Percentiles rank a stretch among this genome's conserved stretches.
Evolutionary conservation across 179 eudicot species (phyloP).

Genomic region (Pouteria campechiana): DNA sequence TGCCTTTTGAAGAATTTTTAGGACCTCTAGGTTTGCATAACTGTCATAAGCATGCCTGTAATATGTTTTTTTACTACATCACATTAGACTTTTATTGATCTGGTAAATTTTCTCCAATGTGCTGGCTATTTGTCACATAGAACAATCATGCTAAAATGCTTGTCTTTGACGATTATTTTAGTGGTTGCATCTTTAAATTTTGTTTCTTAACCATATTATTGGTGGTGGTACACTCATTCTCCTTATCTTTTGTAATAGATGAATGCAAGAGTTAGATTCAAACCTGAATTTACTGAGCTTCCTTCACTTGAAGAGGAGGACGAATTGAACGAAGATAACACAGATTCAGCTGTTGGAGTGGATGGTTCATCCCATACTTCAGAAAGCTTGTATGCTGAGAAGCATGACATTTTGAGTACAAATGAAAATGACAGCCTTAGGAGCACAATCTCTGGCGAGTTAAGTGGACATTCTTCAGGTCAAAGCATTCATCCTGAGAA

Average conservation of each 20-base stretch:
- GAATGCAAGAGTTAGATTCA: constrained; percentile 39
- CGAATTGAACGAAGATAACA: constrained; percentile 46
- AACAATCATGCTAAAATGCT: too few relatives aligned
- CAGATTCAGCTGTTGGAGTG: constrained; percentile 48
- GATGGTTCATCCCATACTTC: constrained; percentile 78
- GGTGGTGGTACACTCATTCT: neutral
- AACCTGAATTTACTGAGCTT: constrained; percentile 50
- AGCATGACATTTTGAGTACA: constrained; percentile 45
- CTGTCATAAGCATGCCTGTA: too few relatives aligned
- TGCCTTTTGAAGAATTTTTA: too few relatives aligned
- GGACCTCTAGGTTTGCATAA: too few relatives aligned
- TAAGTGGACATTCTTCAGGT: constrained; percentile 24
- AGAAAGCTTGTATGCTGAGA: constrained; percentile 69
- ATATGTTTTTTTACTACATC: too few relatives aligned
- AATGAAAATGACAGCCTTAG: constrained; percentile 64
- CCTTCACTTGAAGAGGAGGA: constrained; percentile 68
- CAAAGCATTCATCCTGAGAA: constrained; percentile 36
- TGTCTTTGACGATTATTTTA: too few relatives aligned
- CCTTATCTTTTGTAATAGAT: constrained; percentile 32
- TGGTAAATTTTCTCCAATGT: too few relatives aligned
- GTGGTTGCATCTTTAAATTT: too few relatives aligned
- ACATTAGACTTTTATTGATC: too few relatives aligned
- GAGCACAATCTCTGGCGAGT: constrained; percentile 47
- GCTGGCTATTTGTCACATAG: too few relatives aligned
- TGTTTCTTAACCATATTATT: too few relatives aligned